Percentiles rank a stretch among this genome's conserved stretches.
phyloP scores from a whole-genome alignment of 352 stramenopile genomes.

The Phytopythium boreale region DNA sequence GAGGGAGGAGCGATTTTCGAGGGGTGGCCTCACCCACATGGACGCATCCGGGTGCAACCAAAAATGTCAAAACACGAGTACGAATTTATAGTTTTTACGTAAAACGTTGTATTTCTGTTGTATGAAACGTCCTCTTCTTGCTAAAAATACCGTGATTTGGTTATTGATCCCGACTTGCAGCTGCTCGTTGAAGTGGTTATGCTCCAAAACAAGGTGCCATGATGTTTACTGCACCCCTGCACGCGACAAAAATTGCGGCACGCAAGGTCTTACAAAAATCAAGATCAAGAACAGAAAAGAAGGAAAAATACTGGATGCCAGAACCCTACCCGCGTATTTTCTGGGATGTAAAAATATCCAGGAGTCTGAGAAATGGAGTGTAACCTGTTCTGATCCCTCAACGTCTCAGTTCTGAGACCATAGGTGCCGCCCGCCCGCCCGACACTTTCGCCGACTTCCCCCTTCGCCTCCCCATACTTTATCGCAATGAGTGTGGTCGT shows the following conservation, averaged over 20 bases:
- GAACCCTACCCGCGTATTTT: neutral
- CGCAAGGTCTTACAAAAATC: neutral
- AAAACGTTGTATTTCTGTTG: neutral
- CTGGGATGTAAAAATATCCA: neutral
- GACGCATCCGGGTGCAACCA: neutral
- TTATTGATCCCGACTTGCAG: neutral
- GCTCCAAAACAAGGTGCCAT: neutral
- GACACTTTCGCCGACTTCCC: neutral
- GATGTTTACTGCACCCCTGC: neutral
- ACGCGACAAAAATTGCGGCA: neutral
- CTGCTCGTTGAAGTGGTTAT: neutral
- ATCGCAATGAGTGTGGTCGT: conserved; percentile 53
- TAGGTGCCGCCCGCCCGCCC: neutral
- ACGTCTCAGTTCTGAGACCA: neutral
- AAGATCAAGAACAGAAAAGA: neutral
- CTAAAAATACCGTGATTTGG: neutral
- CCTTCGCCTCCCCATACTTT: neutral
- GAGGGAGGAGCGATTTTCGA: neutral
- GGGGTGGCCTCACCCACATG: neutral
- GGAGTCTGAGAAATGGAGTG: no score
- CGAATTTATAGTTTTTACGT: neutral
- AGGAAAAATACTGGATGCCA: neutral
- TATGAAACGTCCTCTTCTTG: no score
- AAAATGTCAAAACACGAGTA: neutral
- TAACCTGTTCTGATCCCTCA: neutral